Percentiles rank a stretch among this genome's conserved stretches.
These are phyloP conservation scores for Paecilomyces sp. DNA, from an alignment of 2,329 filamentous ascomycete species.

Conservation along the genomic window DNA sequence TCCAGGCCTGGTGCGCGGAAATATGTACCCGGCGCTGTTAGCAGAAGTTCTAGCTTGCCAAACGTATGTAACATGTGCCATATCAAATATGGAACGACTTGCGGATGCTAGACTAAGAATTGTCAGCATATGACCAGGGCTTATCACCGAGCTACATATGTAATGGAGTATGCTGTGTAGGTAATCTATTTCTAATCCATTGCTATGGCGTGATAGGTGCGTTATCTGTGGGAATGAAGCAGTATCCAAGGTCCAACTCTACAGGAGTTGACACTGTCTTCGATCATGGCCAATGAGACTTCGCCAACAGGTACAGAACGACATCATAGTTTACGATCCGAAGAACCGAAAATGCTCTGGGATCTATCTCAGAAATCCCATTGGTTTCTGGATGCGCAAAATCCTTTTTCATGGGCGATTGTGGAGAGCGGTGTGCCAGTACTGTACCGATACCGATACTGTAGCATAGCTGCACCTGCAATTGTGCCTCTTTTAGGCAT, in stretches of 20 bases:
- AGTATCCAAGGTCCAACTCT: not conserved
- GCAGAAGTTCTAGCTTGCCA: not conserved
- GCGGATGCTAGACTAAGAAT: not conserved
- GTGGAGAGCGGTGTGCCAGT: too few species aligned
- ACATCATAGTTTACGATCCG: too few species aligned
- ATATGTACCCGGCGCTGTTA: not conserved
- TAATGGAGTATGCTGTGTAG: not conserved
- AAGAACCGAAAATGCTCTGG: too few species aligned
- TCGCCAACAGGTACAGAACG: too few species aligned
- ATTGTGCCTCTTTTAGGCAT: not conserved
- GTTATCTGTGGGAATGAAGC: not conserved
- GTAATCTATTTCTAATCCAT: not conserved
- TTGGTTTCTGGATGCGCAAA: too few species aligned
- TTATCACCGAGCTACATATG: not conserved
- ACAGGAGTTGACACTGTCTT: not conserved
- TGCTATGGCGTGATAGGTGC: not conserved
- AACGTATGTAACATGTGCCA: not conserved
- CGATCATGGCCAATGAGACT: too few species aligned
- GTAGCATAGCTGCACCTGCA: not conserved
- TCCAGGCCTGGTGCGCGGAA: not conserved
- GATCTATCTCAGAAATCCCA: too few species aligned
- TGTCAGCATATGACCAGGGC: not conserved
- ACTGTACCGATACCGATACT: too few species aligned
- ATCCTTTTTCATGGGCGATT: too few species aligned
- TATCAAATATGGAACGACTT: not conserved